Evolutionary conservation across 2,329 filamentous ascomycete genomes (phyloP), one percentile per base, ranked within the genome.

Genomic region (Hirsutella thompsonii): DNA sequence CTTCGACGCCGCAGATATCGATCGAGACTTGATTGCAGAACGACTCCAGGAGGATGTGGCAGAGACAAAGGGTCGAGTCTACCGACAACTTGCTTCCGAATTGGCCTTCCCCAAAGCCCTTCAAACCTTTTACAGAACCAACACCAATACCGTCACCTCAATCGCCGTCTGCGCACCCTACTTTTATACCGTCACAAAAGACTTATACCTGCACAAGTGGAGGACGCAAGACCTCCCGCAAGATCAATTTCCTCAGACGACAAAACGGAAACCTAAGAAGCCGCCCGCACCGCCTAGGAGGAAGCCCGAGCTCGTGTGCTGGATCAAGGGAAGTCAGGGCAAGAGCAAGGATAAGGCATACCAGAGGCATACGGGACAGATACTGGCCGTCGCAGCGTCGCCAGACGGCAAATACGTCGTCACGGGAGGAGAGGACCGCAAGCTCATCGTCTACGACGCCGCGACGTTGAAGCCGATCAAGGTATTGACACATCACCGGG

Each of bases 1-100:
- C 32, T 98, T 96, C 55, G 88, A 98, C 62, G 92, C 92, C 8
- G 88, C 82, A 51, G 86, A 96, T 40, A 84, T 98, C 44, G 92
- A 96, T 63, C 74, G 83, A 44, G 92, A 98, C 56, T 67, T 95
- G 52, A 89, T 98, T 53, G 88, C 90, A 34, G 85, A 94, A 60
- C 72, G 89, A 51, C 67, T 98, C 52, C 80, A 90, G 61, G 87
- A 95, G 63, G 92, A 96, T 58, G 85, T 92, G 35, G 81, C 92
- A 40, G 92, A 95, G 64, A 77, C 78, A 42, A 95, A 95, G 65
- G 92, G 92, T 43, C 82, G 83, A 52, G 74, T 94, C 38, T 96
- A 94, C 64, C 76, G 87, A 39, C 76, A 78, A 57, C 75, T 98
- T 50, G 83, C 84, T 29, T 67, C 74, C 19, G 74, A 84, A 49